These are phyloP conservation scores for Aspergillus quadricinctus DNA, from an alignment of 2,329 filamentous ascomycete species.

Conservation along the genomic window DNA sequence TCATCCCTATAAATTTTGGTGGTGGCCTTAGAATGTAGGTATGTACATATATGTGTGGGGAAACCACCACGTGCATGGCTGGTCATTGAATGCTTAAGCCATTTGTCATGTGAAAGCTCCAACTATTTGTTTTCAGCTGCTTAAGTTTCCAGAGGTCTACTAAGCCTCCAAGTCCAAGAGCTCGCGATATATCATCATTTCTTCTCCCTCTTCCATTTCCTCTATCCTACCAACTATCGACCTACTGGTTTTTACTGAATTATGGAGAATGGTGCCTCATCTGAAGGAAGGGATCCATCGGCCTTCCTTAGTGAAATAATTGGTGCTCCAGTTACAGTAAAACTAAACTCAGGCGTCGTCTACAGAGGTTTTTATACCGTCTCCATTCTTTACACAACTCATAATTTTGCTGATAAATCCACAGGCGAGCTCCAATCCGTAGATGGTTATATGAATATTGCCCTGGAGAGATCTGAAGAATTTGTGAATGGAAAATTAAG, in stretches of 20 bases:
- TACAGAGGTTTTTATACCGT: slow-evolving; percentile 71
- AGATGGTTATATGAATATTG: slow-evolving; percentile 99
- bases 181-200: background rate
- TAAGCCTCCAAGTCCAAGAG: background rate
- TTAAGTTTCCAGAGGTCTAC: background rate
- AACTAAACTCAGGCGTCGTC: slow-evolving; percentile 96
- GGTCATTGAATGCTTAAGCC: no score
- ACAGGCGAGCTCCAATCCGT: slow-evolving; percentile 91
- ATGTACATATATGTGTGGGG: no score
- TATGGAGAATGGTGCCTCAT: slow-evolving; percentile 71
- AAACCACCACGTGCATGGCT: no score
- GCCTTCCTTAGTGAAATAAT: slow-evolving; percentile 93
- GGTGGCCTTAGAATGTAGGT: no score
- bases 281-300: slow-evolving; percentile 85
- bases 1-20: background rate
- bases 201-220: background rate
- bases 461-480: slow-evolving; percentile 91
- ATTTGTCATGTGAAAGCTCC: background rate
- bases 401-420: background rate
- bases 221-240: no score
- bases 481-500: slow-evolving; percentile 80
- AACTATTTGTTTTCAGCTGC: background rate
- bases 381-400: no score
- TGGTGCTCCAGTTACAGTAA: slow-evolving; percentile 88
- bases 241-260: background rate